Conservation (phyloP, 2,329 filamentous ascomycete species). For the Whalleya microplaca region DNA sequence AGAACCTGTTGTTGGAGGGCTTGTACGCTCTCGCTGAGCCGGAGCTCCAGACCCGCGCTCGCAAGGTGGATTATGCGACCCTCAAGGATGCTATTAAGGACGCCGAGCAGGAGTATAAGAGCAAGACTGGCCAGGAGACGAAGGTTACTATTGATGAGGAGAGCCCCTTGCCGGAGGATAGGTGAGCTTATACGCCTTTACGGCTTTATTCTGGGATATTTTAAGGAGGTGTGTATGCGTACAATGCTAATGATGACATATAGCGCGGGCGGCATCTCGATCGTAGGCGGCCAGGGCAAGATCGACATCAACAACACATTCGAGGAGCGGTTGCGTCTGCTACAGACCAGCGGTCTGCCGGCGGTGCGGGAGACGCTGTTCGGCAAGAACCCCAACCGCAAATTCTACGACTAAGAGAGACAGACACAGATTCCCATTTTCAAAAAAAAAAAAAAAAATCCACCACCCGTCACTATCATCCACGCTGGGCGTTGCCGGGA, state of each 20-base stretch:
- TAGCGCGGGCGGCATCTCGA: slow-evolving; percentile 81
- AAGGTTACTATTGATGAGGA: slow-evolving; percentile 76
- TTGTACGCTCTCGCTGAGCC: slow-evolving; percentile 85
- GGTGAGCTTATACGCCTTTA: slow-evolving; percentile 61
- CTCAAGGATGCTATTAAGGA: slow-evolving; percentile 78
- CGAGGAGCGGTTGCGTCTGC: slow-evolving; percentile 83
- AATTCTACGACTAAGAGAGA: slow-evolving; percentile 81
- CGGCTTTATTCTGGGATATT: slow-evolving; percentile 12
- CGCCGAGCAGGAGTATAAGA: slow-evolving; percentile 83
- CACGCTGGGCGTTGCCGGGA: background rate
- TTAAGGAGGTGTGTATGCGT: background rate
- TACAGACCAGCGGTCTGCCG: slow-evolving; percentile 84
- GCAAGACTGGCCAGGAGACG: slow-evolving; percentile 71
- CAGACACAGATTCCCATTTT: background rate
- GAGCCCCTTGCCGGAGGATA: slow-evolving; percentile 77
- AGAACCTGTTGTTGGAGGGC: slow-evolving; percentile 84
- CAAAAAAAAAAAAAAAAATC: too few relatives aligned
- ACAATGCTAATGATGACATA: slow-evolving; percentile 12
- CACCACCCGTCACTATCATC: background rate
- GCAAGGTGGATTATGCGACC: slow-evolving; percentile 77
- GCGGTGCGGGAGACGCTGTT: slow-evolving; percentile 85
- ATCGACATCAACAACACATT: slow-evolving; percentile 99
- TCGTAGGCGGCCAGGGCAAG: slow-evolving; percentile 84
- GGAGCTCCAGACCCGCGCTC: slow-evolving; percentile 72
- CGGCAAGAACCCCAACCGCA: slow-evolving; percentile 92